Evolutionary conservation across 257 asterid species (phyloP), one percentile per base, ranked within the genome.

Genomic region (Capsicum chinense): DNA sequence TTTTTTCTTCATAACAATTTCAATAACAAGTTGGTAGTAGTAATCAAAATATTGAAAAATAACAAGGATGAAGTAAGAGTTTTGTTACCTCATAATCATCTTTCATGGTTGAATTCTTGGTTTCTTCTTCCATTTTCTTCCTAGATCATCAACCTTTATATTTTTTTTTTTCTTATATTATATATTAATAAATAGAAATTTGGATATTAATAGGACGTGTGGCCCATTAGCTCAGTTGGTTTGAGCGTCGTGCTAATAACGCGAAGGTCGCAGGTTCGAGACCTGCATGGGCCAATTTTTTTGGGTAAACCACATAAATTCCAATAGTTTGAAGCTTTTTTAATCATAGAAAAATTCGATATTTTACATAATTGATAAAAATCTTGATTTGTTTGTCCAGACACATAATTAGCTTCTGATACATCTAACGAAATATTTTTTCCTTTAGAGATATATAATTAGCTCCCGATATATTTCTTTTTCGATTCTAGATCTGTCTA

Each of bases 211-310:
- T 0, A 4, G n/a, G 7, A 21, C 4, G 11, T 4, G 56, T 2
- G 86, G 86, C 86, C 84, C 35, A 83, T 86, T 86, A 86, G 84
- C 82, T 86, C 86, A 86, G 81, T 44, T 86, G 86, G 88, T 86
- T 86, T 79, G 86, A 79, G 88, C 73, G 71, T 86, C 71, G 86
- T 86, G 86, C 88, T 87, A 84, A 86, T 84, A 84, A 87, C 83
- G 87, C 85, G 86, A 87, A 84, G 89, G 89, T 82, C 83, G 87
- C 84, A 82, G 86, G 86, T 87, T 87, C 84, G 89, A 85, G 84
- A 87, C 89, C 89, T 87, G 87, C 89, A 83, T 86, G 83, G 87
- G 87, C 87, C 87, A 86, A 26, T 26, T 26, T 26, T 26, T 26
- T 26, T 1, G 1, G 33, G 2, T 1, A 26, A 26, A 26, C 33